Evolutionary conservation across 352 stramenopile genomes (phyloP), one percentile per base, ranked within the genome.

Genomic region (Peronosclerospora sorghi): DNA sequence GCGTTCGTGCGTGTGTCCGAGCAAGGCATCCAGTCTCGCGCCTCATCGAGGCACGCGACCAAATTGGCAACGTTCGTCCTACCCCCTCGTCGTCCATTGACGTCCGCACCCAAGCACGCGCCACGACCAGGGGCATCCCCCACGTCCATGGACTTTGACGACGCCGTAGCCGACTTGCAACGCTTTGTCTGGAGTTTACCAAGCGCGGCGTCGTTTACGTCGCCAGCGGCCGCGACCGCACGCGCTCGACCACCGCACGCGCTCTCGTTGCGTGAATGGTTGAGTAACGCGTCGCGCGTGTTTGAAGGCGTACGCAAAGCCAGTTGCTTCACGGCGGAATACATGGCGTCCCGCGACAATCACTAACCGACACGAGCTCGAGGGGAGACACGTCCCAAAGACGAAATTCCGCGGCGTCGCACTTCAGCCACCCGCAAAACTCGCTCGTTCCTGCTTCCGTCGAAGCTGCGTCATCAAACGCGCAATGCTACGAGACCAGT

Each of bases 221-320:
- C 48, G 8, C 4, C 21, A 26, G 21, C 21, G 6, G 21, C 21
- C 3, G 21, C 21, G 6, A 6, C 21, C 21, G 21, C 6, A 26
- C 4, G 21, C 3, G 6, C 21, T 7, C 3, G 21, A 26, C 38
- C 41, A 8, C 17, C 51, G 34, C 41, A 66, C 49, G 0, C 57
- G 15, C 62, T 86, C 15, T 73, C 63, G 24, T 50, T 90, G n/a
- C 73, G 77, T 35, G 74, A 90, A 43, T 90, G 78, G 78, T 45
- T 87, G 10, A 83, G 63, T 42, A 84, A 80, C 30, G 71, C 70
- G 1, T 73, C 64, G 1, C 74, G 78, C 18, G 60, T 87, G 12
- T 83, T 81, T 54, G 74, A 90, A 30, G 68, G 46, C 14, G 47
- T 87, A 28, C 76, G 76, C 34, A 83, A 84, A 42, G 81, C 74